Evolutionary conservation across 306 rosid species (phyloP), one percentile per base, ranked within the genome.

Genomic region (Castanospermum australe): DNA sequence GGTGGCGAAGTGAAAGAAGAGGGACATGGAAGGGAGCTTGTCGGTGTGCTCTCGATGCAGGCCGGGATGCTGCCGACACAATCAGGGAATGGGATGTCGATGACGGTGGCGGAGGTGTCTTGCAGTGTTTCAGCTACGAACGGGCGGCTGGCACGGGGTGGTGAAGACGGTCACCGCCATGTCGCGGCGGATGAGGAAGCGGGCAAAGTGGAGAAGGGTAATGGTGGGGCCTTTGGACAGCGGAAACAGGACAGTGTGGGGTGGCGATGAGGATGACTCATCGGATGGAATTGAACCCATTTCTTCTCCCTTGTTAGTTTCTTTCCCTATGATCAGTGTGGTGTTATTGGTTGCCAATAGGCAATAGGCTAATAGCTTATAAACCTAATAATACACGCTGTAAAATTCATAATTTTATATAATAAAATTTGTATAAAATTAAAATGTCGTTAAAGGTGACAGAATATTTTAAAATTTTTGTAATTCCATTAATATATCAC

Each of bases 201-300:
- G 85, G 35, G 86, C 51, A 35, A 88, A 78, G 59, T 83, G 85
- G 60, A 88, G 89, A 80, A 83, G 84, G 2, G 92, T 89, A 38
- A 88, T 71, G n/a, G 83, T 86, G 76, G 85, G 92, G 74, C 89
- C 88, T 83, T 88, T 83, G 2, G 91, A 57, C 91, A 85, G 85
- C 1, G 91, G 89, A 68, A 88, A 85, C 0, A 88, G 2, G 47
- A 77, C 84, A 4, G 78, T 79, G 24, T 88, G 86, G 4, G 20
- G 52, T 3, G 21, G 28, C 24, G 36, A 11, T 25, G 39, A 8
- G n/a, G n/a, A n/a, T n/a, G n/a, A n/a, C n/a, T n/a, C n/a, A n/a
- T n/a, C n/a, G n/a, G n/a, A n/a, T n/a, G n/a, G n/a, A n/a, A n/a
- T n/a, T n/a, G n/a, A n/a, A n/a, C n/a, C n/a, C n/a, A n/a, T n/a